Evolutionary conservation across 2,329 filamentous ascomycete genomes (phyloP), one percentile per base, ranked within the genome.

Genomic region (Botrytis cinerea): DNA sequence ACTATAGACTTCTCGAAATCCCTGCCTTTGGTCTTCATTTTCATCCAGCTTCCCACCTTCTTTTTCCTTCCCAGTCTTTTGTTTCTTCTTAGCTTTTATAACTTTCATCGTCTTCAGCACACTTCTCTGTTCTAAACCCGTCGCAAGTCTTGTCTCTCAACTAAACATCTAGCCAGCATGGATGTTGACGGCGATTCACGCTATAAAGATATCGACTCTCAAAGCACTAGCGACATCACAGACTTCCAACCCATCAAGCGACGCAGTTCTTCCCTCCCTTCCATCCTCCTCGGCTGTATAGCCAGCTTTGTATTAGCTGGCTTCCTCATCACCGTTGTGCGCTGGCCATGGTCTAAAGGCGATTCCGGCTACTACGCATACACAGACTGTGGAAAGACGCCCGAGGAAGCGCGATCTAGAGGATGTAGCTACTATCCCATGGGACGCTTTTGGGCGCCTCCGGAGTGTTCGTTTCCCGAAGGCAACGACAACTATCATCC

Each of bases 391-490:
- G 63, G 63, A 25, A 25, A 32, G 20, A 45, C 63, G 46, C 25
- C 63, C 40, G 38, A 45, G 8, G 63, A 66, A 66, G 25, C 63
- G 25, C 40, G 63, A 20, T 45, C n/a, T 18, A 66, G 20, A 28
- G 40, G 40, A 12, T 66, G 63, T 46, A 45, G 18, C n/a, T 66
- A 66, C 32, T 28, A 46, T n/a, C 63, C 40, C n/a, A 69, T 69
- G 20, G 45, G 48, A 7, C 28, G 46, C 20, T 69, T 20, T 12
- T 69, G 66, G 32, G 35, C 35, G 6, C 66, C 45, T 14, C 48
- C 48, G 38, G 67, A 40, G 7, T 60, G 32, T 60, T 60, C 48
- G 14, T 60, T 70, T 25, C 51, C 67, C 4, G 67, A 60, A 16
- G 32, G 48, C 14, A 22, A 60, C 28, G 54, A 60, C 32, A 45